phyloP scores from a whole-genome alignment of 2,329 filamentous ascomycete species.

The Colletotrichum caudatum region DNA sequence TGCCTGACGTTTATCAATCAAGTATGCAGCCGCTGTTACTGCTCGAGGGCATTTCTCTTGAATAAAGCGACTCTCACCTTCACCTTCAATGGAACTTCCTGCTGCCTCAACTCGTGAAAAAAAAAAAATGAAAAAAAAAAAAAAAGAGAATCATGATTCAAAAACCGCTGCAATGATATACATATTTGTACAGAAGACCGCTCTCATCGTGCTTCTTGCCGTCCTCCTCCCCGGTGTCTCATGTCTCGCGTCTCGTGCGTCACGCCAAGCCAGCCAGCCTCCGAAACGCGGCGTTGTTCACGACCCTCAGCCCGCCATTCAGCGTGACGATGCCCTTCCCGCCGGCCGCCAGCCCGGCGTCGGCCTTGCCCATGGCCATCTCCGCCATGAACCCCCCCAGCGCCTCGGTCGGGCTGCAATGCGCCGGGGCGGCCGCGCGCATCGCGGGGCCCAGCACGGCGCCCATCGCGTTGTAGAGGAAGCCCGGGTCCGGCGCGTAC shows the following conservation, averaged over 20 bases:
- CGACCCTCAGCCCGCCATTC: constrained; percentile 50
- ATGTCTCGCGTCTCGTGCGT: no score
- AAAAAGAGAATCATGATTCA: background rate
- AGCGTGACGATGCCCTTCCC: constrained; percentile 50
- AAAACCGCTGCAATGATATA: no score
- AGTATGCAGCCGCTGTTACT: background rate
- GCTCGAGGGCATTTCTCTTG: background rate
- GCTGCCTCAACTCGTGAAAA: background rate
- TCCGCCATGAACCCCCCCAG: constrained; percentile 59
- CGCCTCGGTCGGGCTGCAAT: constrained; percentile 57
- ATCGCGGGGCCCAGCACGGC: constrained; percentile 47
- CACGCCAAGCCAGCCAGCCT: constrained; percentile 48
- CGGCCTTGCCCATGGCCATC: constrained; percentile 58
- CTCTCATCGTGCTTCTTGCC: background rate
- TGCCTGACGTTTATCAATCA: background rate
- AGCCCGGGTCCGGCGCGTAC: constrained; percentile 54
- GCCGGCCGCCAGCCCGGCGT: constrained; percentile 44
- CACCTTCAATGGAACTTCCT: no score
- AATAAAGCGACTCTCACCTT: no score
- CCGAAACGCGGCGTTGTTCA: constrained; percentile 53
- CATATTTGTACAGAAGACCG: background rate
- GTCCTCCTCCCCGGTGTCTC: background rate
- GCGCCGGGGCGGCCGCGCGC: constrained; percentile 41
- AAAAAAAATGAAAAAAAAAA: no score
- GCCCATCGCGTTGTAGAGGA: constrained; percentile 33